Base-by-base conservation (phyloP, 257 asterid species). In the Salvia miltiorrhiza region DNA sequence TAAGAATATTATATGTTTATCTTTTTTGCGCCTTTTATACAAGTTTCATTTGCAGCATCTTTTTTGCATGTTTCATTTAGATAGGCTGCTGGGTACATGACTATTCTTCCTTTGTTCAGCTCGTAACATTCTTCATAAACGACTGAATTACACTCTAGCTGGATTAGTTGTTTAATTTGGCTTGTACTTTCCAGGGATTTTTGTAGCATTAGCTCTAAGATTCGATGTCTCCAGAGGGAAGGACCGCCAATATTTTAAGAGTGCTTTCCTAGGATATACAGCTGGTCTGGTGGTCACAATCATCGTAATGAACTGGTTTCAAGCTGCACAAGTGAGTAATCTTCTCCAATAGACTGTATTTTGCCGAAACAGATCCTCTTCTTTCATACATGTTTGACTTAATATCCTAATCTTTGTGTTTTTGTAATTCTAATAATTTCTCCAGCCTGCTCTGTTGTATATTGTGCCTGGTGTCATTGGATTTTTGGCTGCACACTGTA, bases 381-480 rank as follows among this genome's bases (percentile, higher is more conserved):
- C 10, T 4, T 20, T 24, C 37, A 13, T 20, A 20, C 19, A 30
- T 12, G 32, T 37, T 23, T 49, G 12, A 40, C 40, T 14, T 71
- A 24, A 30, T 60, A 13, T 69, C 68, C 47, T 74, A n/a, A 21
- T 65, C 37, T 19, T n/a, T 41, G 24, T 47, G 64, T 5, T 13
- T 69, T 56, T 23, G 60, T 13, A 57, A 20, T 41, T 77, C 58
- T 58, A 70, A 20, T 71, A 69, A 33, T 64, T 73, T 12, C 47
- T 83, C 56, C 88, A 90, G 99, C 99, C 99, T 66, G 99, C 99
- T 5, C 84, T 93, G 41, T 73, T 93, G 53, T 90, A 93, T 76
- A 93, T 93, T 53, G 99, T 93, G 69, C 99, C 99, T n/a, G 82
- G 95, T 37, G 99, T 93, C 40, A 86, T 87, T 65, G 97, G 99